These are phyloP conservation scores for Clitocybe nebularis DNA, from an alignment of 1,284 basidiomycete genomes.

Conservation along the genomic window DNA sequence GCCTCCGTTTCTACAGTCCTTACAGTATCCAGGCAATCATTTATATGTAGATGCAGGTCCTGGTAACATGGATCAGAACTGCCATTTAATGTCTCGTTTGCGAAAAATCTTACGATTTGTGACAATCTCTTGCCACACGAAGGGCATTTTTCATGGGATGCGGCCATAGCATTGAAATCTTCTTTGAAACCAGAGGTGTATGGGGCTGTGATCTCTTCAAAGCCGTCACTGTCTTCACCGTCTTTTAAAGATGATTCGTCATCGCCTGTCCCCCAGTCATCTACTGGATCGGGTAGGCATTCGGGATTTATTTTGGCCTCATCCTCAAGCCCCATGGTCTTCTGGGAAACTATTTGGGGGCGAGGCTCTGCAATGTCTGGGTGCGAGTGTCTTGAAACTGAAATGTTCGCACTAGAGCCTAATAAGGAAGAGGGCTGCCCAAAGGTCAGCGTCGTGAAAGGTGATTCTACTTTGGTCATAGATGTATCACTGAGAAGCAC, in stretches of 20 bases:
- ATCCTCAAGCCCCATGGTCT: no score
- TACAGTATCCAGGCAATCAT: conserved; percentile 41
- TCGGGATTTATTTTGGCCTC: no score
- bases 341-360: no score
- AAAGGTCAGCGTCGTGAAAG: no score
- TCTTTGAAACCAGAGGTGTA: no score
- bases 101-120: neutral
- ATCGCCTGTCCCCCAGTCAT: conserved; percentile 60
- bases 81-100: neutral
- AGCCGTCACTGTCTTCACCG: conserved; percentile 23
- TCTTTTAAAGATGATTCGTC: conserved; percentile 44
- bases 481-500: no score
- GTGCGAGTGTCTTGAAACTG: no score
- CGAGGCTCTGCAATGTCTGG: no score
- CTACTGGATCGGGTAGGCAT: conserved; percentile 19
- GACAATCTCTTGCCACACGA: conserved; percentile 12
- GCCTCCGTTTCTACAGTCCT: conserved; percentile 3
- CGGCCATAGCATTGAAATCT: neutral
- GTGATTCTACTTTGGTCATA: no score
- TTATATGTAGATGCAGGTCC: conserved; percentile 47
- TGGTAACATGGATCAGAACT: conserved; percentile 23
- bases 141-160: conserved; percentile 10
- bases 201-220: no score
- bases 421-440: no score
- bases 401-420: no score